These are phyloP conservation scores for Trichosporon ovoides DNA, from an alignment of 1,284 basidiomycete genomes.

Conservation along the genomic window DNA sequence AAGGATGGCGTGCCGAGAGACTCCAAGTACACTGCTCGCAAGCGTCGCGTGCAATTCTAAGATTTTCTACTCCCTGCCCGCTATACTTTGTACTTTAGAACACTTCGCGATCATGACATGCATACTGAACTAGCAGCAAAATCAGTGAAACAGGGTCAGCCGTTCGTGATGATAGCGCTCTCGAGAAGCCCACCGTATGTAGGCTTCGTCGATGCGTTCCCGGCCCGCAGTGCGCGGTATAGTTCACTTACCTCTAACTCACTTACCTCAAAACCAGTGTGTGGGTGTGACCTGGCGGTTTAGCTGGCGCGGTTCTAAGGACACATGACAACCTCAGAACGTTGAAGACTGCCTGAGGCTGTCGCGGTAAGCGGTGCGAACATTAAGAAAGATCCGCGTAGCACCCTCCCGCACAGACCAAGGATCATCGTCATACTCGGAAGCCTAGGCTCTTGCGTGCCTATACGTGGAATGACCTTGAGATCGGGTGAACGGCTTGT, in stretches of 20 bases:
- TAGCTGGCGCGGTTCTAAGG: too few relatives aligned
- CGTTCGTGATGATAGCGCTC: neutral
- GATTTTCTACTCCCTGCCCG: neutral
- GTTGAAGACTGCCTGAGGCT: too few relatives aligned
- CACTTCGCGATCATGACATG: neutral
- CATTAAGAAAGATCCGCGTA: too few relatives aligned
- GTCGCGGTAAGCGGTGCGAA: too few relatives aligned
- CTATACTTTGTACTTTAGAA: slow-evolving; percentile 5
- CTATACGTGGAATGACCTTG: neutral
- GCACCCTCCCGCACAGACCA: neutral
- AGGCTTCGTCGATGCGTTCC: too few relatives aligned
- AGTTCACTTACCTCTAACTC: too few relatives aligned
- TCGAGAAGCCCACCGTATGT: too few relatives aligned
- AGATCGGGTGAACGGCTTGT: neutral
- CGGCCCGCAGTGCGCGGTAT: too few relatives aligned
- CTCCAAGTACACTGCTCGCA: slow-evolving; percentile 50
- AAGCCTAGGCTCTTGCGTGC: neutral
- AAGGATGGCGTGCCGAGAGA: slow-evolving; percentile 53
- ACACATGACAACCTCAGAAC: too few relatives aligned
- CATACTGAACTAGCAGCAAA: neutral
- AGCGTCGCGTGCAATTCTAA: slow-evolving; percentile 46
- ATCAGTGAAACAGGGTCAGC: neutral
- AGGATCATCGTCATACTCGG: neutral
- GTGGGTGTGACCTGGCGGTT: too few relatives aligned
- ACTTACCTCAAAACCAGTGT: too few relatives aligned